A percentile compares a stretch with the other conserved stretches of the same genome.
phyloP scores from a whole-genome alignment of 73 alveolate species.

The Paramecium primaurelia region DNA sequence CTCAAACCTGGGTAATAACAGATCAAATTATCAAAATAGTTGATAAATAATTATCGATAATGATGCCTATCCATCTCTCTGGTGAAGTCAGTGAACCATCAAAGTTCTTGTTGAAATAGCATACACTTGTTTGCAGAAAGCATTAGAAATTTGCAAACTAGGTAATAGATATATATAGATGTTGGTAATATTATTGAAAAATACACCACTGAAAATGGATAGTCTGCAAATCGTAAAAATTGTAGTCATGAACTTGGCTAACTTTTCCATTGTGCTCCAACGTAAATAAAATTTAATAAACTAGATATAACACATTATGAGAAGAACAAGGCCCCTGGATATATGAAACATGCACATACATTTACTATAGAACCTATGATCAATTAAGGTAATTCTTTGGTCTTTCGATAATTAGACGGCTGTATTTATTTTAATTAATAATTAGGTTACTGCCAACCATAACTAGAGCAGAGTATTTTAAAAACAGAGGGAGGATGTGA shows the following conservation, averaged over 20 bases:
- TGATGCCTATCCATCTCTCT: constrained; percentile 94
- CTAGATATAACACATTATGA: constrained; percentile 63
- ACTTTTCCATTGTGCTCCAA: constrained; percentile 83
- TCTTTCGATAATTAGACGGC: constrained; percentile 76
- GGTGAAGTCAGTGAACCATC: constrained; percentile 71
- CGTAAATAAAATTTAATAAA: constrained; percentile 64
- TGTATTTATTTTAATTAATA: neutral
- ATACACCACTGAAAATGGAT: constrained; percentile 77
- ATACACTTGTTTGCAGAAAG: constrained; percentile 74
- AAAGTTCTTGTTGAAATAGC: constrained; percentile 74
- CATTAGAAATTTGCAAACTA: constrained; percentile 84
- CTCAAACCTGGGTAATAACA: constrained; percentile 85
- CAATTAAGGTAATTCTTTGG: constrained; percentile 74
- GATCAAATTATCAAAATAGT: constrained; percentile 90
- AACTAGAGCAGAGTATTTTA: constrained; percentile 72
- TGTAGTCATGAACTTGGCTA: constrained; percentile 94
- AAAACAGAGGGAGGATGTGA: constrained; percentile 77
- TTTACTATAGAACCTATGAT: constrained; percentile 97
- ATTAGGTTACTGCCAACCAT: constrained; percentile 65
- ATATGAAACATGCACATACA: constrained; percentile 91
- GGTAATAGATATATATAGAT: constrained; percentile 72
- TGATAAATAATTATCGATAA: constrained; percentile 82
- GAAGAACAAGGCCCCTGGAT: constrained; percentile 67
- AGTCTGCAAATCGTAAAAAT: constrained; percentile 74
- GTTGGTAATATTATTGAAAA: constrained; percentile 86